These are phyloP conservation scores for Aspergillus biplanus DNA, from an alignment of 495 filamentous ascomycete species.

Conservation along the genomic window DNA sequence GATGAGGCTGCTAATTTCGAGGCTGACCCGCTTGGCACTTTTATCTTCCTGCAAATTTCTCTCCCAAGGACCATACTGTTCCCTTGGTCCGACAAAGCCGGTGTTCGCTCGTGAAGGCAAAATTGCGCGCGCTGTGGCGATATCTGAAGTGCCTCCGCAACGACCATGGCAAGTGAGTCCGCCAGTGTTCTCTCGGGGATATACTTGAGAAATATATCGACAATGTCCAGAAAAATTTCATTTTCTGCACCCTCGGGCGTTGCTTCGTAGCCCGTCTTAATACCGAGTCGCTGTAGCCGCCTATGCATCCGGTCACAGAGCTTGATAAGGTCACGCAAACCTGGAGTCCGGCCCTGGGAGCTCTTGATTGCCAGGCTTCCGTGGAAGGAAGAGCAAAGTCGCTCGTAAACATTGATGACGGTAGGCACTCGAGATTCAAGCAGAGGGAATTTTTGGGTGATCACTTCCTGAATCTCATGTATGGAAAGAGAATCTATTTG, in stretches of 20 bases:
- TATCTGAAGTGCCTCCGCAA: constrained; percentile 84
- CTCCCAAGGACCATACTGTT: constrained; percentile 68
- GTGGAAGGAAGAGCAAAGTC: constrained; percentile 59
- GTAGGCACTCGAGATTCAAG: constrained; percentile 68
- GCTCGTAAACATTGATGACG: constrained; percentile 76
- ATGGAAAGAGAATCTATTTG: constrained; percentile 66
- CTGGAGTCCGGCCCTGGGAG: constrained; percentile 54
- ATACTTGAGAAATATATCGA: constrained; percentile 85
- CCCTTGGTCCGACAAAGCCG: constrained; percentile 61
- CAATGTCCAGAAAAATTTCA: constrained; percentile 85
- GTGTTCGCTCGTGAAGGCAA: constrained; percentile 69
- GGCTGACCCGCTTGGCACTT: constrained; percentile 41
- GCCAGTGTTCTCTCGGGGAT: constrained; percentile 68
- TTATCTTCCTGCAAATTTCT: constrained; percentile 52
- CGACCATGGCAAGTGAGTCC: constrained; percentile 61
- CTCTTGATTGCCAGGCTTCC: constrained; percentile 50
- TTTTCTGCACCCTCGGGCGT: constrained; percentile 73
- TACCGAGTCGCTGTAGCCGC: constrained; percentile 58
- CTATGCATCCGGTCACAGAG: constrained; percentile 78
- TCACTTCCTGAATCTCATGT: constrained; percentile 76
- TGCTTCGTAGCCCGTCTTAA: constrained; percentile 73
- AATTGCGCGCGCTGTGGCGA: constrained; percentile 76
- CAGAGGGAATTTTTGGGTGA: constrained; percentile 66
- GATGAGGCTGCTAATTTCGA: constrained; percentile 39
- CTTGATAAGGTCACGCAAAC: constrained; percentile 84